Percentiles rank a stretch among this genome's conserved stretches.
phyloP scores from a whole-genome alignment of 331 rosid species.

The Dryas integrifolia region DNA sequence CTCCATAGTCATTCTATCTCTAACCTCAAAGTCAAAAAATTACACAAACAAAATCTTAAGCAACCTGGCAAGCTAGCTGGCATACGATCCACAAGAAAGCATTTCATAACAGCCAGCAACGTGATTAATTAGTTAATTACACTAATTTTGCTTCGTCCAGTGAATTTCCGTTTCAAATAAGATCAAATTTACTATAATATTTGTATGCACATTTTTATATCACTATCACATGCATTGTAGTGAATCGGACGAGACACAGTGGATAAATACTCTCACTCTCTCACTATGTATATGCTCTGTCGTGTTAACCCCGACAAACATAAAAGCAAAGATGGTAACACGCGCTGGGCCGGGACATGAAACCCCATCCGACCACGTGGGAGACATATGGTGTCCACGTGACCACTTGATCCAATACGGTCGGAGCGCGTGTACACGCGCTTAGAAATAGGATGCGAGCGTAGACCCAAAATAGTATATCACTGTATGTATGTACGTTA shows the following conservation, averaged over 20 bases:
- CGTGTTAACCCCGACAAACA: conserved; percentile 38
- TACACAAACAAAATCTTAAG: conserved; percentile 8
- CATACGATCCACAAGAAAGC: conserved; percentile 25
- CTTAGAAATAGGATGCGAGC: background rate
- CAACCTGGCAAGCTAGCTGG: background rate
- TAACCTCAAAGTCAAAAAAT: background rate
- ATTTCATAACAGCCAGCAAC: conserved; percentile 25
- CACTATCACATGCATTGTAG: background rate
- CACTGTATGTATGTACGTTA: too few relatives aligned
- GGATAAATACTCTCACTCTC: too few relatives aligned
- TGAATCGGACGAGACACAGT: too few relatives aligned
- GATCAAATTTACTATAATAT: too few relatives aligned
- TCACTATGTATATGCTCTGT: conserved; percentile 13
- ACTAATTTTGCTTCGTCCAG: conserved; percentile 22
- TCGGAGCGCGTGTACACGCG: background rate
- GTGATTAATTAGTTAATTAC: conserved; percentile 7
- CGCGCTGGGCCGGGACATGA: conserved; percentile 32
- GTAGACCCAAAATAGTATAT: too few relatives aligned
- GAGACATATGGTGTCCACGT: conserved; percentile 30
- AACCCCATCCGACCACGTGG: conserved; percentile 46
- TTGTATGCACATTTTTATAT: too few relatives aligned
- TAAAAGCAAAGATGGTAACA: conserved; percentile 31
- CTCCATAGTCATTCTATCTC: background rate
- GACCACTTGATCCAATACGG: conserved; percentile 24
- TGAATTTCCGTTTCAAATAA: background rate